Base-by-base conservation (phyloP, 371 early-diverging fungal genomes). In the Encephalitozoon cuniculi region DNA sequence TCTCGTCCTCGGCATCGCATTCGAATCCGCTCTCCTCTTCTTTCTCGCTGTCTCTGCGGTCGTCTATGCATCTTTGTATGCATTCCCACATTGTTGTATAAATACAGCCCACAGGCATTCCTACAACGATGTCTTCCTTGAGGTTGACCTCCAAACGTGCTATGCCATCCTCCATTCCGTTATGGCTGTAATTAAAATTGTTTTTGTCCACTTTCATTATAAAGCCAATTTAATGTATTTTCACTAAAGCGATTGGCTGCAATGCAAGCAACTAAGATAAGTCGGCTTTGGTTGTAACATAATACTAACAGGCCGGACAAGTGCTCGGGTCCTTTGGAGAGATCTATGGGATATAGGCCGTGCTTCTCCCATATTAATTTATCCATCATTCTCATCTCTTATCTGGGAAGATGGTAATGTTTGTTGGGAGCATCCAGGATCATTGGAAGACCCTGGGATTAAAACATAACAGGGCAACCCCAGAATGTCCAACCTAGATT, bases 401-500 rank as follows among this genome's bases (percentile, higher is more conserved):
- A 39, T 39, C 39, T 9, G 21, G 11, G 3, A 3, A 18, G 49
- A 18, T 46, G 49, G 49, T 18, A 18, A 18, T 18, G 21, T 46
- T 46, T 46, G 1, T 2, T 4, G 7, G 5, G 21, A 21, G 21
- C n/a, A 46, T 21, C 21, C 5, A 12, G 49, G n/a, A n/a, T n/a
- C n/a, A n/a, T n/a, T n/a, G n/a, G n/a, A 15, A 46, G 21, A 46
- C 11, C 8, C 1, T 15, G 15, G 15, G 37, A 59, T 59, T 54
- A 59, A 59, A 59, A 59, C n/a, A 11, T 15, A 59, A 5, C 59
- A 59, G 18, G 34, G 2, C 15, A n/a, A 59, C 59, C 59, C 59
- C 37, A 59, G 59, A 34, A 80, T 80, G 72, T 40, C 63, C 4
- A 67, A 63, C 26, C 23, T 80, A 11, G 83, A 83, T 89, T 94